A percentile compares a stretch with the other conserved stretches of the same genome.
These are phyloP conservation scores for Aspergillus hancockii DNA, from an alignment of 495 filamentous ascomycete species.

Conservation along the genomic window DNA sequence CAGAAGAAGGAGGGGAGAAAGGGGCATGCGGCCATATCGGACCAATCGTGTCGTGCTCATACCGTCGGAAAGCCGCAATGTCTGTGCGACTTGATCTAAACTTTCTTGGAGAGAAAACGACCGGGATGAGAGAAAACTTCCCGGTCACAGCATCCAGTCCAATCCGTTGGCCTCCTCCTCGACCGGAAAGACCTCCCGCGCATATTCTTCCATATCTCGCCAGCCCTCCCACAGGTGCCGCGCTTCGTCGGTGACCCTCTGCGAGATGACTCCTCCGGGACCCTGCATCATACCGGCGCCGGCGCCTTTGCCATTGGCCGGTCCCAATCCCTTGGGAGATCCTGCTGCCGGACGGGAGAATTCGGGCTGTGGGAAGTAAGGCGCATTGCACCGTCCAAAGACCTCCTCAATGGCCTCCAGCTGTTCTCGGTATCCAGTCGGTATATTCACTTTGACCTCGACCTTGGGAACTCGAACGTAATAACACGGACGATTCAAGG, in stretches of 20 bases:
- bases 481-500: slow-evolving; percentile 71
- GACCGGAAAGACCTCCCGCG: slow-evolving; percentile 88
- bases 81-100: slow-evolving; percentile 2
- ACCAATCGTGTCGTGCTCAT: slow-evolving; percentile 3
- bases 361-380: slow-evolving; percentile 62
- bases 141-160: slow-evolving; percentile 75
- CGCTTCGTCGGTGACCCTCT: slow-evolving; percentile 67
- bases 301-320: slow-evolving; percentile 64
- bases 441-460: slow-evolving; percentile 82
- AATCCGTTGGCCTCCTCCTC: slow-evolving; percentile 93
- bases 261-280: slow-evolving; percentile 52
- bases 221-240: slow-evolving; percentile 87
- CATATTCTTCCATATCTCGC: slow-evolving; percentile 92
- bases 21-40: background rate
- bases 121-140: slow-evolving; percentile 11
- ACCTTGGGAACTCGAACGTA: slow-evolving; percentile 75
- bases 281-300: slow-evolving; percentile 57
- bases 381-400: slow-evolving; percentile 61
- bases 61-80: background rate
- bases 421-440: slow-evolving; percentile 86
- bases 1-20: slow-evolving; percentile 4
- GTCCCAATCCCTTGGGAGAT: slow-evolving; percentile 54
- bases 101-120: background rate
- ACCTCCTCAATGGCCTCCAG: slow-evolving; percentile 68
- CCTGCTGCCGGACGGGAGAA: slow-evolving; percentile 48